Evolutionary conservation across 169 alveolate species (phyloP).

Genomic region (Babesia microti): DNA sequence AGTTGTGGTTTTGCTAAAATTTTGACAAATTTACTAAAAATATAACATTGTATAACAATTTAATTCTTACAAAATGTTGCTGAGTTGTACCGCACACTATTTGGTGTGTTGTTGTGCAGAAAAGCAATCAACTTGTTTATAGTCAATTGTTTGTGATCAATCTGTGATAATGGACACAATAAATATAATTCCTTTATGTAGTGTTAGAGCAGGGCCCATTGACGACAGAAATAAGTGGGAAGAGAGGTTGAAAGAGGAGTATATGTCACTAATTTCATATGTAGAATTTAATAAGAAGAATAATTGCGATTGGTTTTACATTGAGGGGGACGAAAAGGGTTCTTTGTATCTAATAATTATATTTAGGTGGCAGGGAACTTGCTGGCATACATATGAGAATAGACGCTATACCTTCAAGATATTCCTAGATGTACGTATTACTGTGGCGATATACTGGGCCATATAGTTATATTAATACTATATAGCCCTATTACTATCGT

Average conservation of each 20-base stretch:
- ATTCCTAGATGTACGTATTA: conserved; percentile 68
- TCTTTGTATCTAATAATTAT: conserved; percentile 12
- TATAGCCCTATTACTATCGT: conserved; percentile 1
- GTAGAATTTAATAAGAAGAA: conserved; percentile 74
- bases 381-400: conserved; percentile 88
- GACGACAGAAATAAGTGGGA: conserved; percentile 62
- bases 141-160: too few relatives aligned
- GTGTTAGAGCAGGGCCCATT: conserved; percentile 86
- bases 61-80: too few relatives aligned
- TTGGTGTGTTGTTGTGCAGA: too few relatives aligned
- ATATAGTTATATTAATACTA: neutral
- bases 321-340: conserved; percentile 83
- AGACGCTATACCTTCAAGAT: conserved; percentile 80
- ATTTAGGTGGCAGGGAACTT: conserved; percentile 88
- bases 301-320: conserved; percentile 89
- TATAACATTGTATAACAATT: too few relatives aligned
- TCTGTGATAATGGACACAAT: too few relatives aligned
- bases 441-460: neutral
- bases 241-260: conserved; percentile 84
- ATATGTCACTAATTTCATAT: conserved; percentile 76
- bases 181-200: conserved; percentile 71
- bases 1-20: too few relatives aligned
- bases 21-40: too few relatives aligned
- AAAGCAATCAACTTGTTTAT: too few relatives aligned
- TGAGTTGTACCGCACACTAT: too few relatives aligned